phyloP scores from a whole-genome alignment of 345 rosid species.

The Acer saccharum region DNA sequence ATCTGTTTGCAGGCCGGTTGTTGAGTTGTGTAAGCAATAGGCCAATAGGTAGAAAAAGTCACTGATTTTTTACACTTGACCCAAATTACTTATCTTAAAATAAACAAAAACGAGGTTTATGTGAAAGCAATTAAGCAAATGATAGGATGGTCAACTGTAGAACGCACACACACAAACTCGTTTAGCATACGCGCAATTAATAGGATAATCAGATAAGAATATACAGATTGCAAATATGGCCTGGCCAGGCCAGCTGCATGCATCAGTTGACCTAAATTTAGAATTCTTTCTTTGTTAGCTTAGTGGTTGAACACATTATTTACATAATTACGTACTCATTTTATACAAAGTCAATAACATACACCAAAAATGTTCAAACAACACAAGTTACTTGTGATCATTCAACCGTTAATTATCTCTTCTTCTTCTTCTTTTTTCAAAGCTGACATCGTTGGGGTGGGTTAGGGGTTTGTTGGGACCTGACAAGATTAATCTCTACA shows the following conservation, averaged over 20 bases:
- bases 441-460: too few relatives aligned
- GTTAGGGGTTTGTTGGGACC: too few relatives aligned
- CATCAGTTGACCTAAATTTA: neutral
- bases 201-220: neutral
- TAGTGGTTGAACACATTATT: neutral
- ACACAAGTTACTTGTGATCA: too few relatives aligned
- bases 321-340: too few relatives aligned
- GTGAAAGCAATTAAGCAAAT: neutral
- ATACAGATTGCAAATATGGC: neutral
- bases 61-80: neutral
- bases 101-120: neutral
- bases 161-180: neutral
- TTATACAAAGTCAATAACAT: too few relatives aligned
- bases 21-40: neutral
- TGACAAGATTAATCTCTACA: too few relatives aligned
- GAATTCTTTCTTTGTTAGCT: neutral
- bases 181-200: neutral
- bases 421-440: too few relatives aligned
- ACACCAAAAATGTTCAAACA: too few relatives aligned
- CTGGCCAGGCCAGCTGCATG: slow-evolving; percentile 1
- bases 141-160: neutral
- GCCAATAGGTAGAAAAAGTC: neutral
- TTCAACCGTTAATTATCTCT: too few relatives aligned
- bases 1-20: neutral
- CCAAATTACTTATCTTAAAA: neutral